These are phyloP conservation scores for Phytophthora quininea DNA, from an alignment of 352 stramenopile species.

Conservation along the genomic window DNA sequence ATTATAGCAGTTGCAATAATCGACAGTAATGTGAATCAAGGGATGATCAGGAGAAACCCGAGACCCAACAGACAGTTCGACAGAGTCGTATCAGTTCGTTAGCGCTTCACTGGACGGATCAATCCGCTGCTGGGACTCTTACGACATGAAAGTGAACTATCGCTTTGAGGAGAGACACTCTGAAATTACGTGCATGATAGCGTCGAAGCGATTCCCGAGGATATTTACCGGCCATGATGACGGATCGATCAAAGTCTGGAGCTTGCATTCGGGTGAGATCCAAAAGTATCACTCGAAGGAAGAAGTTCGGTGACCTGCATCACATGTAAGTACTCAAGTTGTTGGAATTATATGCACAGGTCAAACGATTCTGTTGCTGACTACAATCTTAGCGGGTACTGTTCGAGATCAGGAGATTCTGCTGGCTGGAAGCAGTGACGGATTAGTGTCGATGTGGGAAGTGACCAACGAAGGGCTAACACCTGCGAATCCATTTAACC, in stretches of 20 bases:
- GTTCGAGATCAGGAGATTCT: constrained; percentile 69
- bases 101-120: constrained; percentile 73
- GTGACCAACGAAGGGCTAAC: constrained; percentile 45
- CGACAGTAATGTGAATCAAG: constrained; percentile 20
- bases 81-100: constrained; percentile 53
- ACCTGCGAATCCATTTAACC: constrained; percentile 23
- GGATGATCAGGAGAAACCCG: not conserved
- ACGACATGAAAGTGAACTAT: constrained; percentile 66
- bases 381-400: constrained; percentile 39
- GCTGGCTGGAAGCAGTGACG: constrained; percentile 53
- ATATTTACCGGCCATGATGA: constrained; percentile 67
- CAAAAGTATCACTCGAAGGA: constrained; percentile 25
- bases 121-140: constrained; percentile 79
- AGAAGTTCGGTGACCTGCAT: constrained; percentile 59
- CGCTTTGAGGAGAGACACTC: constrained; percentile 71
- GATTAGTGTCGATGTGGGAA: constrained; percentile 62
- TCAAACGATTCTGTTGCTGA: constrained; percentile 5
- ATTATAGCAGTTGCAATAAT: constrained; percentile 57
- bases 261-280: constrained; percentile 63
- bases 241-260: constrained; percentile 68
- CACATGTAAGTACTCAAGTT: constrained; percentile 35
- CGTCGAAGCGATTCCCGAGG: constrained; percentile 55
- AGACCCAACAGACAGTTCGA: constrained; percentile 1
- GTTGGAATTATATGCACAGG: not conserved
- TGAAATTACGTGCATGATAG: constrained; percentile 66